Conservation (phyloP, 768 basidiomycete species). For the Butyriboletus loyo region DNA sequence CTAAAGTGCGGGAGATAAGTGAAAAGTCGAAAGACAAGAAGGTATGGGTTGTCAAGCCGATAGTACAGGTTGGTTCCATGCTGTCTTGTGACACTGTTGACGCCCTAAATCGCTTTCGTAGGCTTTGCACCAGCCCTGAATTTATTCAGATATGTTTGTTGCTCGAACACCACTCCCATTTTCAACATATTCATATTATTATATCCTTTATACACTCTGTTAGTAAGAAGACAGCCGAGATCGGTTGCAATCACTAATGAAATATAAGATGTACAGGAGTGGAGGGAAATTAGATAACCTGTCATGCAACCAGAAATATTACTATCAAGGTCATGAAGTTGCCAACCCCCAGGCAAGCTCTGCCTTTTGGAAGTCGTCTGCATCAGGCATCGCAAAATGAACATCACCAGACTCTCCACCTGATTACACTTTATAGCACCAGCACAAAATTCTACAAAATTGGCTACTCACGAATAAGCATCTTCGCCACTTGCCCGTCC, state of each 20-base stretch:
- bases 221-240: conserved; percentile 1
- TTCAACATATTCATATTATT: conserved; percentile 5
- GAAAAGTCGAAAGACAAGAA: conserved; percentile 73
- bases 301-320: neutral
- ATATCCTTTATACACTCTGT: conserved; percentile 4
- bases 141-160: neutral
- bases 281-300: neutral
- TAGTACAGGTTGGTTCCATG: conserved; percentile 5
- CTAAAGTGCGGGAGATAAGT: conserved; percentile 71
- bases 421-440: conserved; percentile 24
- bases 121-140: conserved; percentile 10
- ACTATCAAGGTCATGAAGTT: conserved; percentile 24
- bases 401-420: conserved; percentile 45
- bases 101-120: neutral
- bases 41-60: conserved; percentile 64
- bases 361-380: conserved; percentile 27
- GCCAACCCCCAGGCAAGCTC: conserved; percentile 37
- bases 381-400: conserved; percentile 32
- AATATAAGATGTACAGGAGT: neutral
- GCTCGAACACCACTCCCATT: neutral
- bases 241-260: neutral
- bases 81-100: neutral
- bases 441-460: neutral
- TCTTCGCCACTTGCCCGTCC: conserved; percentile 48
- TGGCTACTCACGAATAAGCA: conserved; percentile 62